Base-by-base conservation (phyloP, 176 grass and related monocot species). In the Elaeis guineensis region DNA sequence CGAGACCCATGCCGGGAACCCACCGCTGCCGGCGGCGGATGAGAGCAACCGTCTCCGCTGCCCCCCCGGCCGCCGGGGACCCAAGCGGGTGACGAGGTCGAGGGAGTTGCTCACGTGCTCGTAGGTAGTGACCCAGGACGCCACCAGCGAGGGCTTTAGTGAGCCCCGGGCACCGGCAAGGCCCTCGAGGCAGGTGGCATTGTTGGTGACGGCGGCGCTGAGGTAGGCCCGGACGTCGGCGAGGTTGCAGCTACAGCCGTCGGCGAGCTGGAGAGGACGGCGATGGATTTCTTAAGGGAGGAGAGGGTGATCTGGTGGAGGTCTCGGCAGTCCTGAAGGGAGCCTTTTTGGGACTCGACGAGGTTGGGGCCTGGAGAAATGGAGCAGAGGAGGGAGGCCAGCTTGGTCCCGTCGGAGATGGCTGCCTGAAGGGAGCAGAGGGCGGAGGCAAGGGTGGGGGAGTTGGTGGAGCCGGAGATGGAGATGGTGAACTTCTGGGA, bases 61-160 rank as follows among this genome's bases (percentile, higher is more conserved):
- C 26, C 19, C 54, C 21, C 21, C 11, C 11, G 65, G 9, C 52
- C 12, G n/a, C 52, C 65, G 18, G 6, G 21, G 18, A 18, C 21
- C 17, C 65, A 51, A 55, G 26, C 65, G 52, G 52, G 28, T 0
- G 17, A 68, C 51, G 52, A 68, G 65, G n/a, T 51, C 55, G 25
- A 68, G 65, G n/a, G 65, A 68, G 65, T 68, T 68, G 65, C 65
- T 68, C 4, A 68, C 65, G 51, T 55, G 65, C 25, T 51, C 17
- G n/a, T 68, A 68, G 0, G 65, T 52, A 0, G 52, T 28, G 51
- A 19, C 6, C 65, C 51, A 55, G 12, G 65, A 51, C 17, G 6
- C 52, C 3, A 68, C 26, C 18, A 68, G 52, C n/a, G 25, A 3
- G 18, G 28, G 18, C 52, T 23, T 56, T 12, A 19, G 25, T 5